Evolutionary conservation across 441 rosid species (phyloP).

Genomic region (Euphorbia schlechtendalii): DNA sequence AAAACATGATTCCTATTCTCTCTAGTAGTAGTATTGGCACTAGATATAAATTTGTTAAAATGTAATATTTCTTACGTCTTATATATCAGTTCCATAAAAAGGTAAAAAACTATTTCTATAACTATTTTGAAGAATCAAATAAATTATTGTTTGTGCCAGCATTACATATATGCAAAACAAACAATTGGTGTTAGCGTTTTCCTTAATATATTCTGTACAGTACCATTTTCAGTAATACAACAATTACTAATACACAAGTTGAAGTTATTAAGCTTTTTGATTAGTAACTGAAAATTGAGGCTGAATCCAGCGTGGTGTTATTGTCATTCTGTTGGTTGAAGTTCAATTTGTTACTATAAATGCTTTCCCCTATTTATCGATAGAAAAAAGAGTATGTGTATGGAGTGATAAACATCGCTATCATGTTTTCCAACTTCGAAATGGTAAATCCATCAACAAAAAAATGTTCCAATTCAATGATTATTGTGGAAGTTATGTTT

Average conservation of each 20-base stretch:
- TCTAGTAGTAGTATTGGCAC: too few relatives aligned
- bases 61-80: too few relatives aligned
- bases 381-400: not conserved
- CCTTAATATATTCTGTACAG: not conserved
- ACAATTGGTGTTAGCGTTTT: not conserved
- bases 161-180: not conserved
- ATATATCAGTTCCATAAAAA: too few relatives aligned
- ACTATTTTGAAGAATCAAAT: not conserved
- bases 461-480: not conserved
- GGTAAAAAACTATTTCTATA: too few relatives aligned
- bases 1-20: too few relatives aligned
- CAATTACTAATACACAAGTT: not conserved
- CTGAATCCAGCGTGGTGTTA: not conserved
- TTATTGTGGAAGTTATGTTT: not conserved
- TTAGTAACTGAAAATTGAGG: not conserved
- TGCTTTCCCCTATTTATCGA: not conserved
- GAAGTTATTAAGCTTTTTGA: not conserved
- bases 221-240: not conserved
- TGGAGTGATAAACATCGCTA: not conserved
- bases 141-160: not conserved
- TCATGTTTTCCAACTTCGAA: not conserved
- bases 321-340: not conserved
- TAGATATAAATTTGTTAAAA: too few relatives aligned
- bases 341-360: not conserved
- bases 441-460: not conserved